These are phyloP conservation scores for Cucurbita pepo DNA, from an alignment of 306 rosid genomes.

Conservation along the genomic window DNA sequence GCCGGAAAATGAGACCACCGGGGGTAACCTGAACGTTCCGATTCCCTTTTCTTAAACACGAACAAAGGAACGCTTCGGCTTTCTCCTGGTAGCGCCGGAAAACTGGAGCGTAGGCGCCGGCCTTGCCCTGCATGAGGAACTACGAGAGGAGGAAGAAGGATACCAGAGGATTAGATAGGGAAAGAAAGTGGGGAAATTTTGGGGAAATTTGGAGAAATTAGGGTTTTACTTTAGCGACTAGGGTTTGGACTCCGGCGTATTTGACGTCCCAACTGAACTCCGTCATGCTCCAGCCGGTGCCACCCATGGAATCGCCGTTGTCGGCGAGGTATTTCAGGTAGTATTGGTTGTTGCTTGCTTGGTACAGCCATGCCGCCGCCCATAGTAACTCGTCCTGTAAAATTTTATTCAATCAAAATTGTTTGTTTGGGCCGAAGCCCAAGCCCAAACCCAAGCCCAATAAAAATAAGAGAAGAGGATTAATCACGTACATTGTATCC, in stretches of 20 bases:
- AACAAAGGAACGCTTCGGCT: conserved; percentile 80
- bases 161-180: not conserved
- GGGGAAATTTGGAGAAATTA: not conserved
- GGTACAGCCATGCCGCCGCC: conserved; percentile 98
- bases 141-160: conserved; percentile 10
- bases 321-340: conserved; percentile 72
- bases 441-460: not conserved
- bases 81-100: conserved; percentile 49
- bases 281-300: conserved; percentile 87
- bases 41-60: conserved; percentile 54
- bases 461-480: not conserved
- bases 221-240: conserved; percentile 63
- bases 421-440: too few species aligned
- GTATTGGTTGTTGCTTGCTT: conserved; percentile 59
- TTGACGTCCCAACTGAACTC: conserved; percentile 94
- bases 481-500: conserved; percentile 63
- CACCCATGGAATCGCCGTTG: conserved; percentile 78
- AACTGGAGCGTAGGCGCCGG: conserved; percentile 43
- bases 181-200: too few species aligned
- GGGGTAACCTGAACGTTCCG: conserved; percentile 71
- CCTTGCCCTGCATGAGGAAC: conserved; percentile 85
- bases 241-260: conserved; percentile 77
- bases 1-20: conserved; percentile 78
- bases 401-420: too few species aligned
- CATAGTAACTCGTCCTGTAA: conserved; percentile 79